These are phyloP conservation scores for Salix purpurea DNA, from an alignment of 345 rosid species.

Conservation along the genomic window DNA sequence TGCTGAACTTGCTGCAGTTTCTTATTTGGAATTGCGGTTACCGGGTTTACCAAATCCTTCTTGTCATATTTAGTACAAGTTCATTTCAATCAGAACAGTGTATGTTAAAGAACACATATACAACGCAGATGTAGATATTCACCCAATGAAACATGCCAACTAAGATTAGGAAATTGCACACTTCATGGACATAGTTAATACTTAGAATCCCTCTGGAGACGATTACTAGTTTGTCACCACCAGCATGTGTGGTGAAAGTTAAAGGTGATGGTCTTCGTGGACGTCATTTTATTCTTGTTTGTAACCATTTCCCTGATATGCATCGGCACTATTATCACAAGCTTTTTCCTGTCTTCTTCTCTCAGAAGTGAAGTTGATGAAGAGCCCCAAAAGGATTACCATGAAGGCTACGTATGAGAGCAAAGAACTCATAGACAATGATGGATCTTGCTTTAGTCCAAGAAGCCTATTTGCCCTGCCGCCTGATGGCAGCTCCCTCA, in stretches of 20 bases:
- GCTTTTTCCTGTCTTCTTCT: not conserved
- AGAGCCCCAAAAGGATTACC: slow-evolving; percentile 61
- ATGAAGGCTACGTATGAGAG: slow-evolving; percentile 48
- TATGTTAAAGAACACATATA: not conserved
- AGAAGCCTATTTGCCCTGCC: slow-evolving; percentile 69
- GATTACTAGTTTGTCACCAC: not conserved
- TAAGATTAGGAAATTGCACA: not conserved
- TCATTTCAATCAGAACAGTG: not conserved
- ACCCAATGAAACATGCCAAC: not conserved
- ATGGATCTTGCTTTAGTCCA: slow-evolving; percentile 68
- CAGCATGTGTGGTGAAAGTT: not conserved
- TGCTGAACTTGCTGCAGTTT: not conserved
- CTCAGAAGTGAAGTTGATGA: slow-evolving; percentile 61
- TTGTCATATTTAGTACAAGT: not conserved
- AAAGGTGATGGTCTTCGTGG: not conserved
- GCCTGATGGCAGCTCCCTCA: slow-evolving; percentile 51
- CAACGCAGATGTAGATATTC: not conserved
- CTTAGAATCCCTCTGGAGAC: not conserved
- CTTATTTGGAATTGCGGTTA: not conserved
- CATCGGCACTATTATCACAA: slow-evolving; percentile 1
- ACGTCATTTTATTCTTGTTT: not conserved
- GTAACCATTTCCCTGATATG: not conserved
- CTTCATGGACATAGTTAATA: not conserved
- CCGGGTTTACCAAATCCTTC: not conserved
- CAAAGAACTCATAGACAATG: slow-evolving; percentile 58